Evolutionary conservation across 257 asterid genomes (phyloP).

Genomic region (Ocimum tenuiflorum): DNA sequence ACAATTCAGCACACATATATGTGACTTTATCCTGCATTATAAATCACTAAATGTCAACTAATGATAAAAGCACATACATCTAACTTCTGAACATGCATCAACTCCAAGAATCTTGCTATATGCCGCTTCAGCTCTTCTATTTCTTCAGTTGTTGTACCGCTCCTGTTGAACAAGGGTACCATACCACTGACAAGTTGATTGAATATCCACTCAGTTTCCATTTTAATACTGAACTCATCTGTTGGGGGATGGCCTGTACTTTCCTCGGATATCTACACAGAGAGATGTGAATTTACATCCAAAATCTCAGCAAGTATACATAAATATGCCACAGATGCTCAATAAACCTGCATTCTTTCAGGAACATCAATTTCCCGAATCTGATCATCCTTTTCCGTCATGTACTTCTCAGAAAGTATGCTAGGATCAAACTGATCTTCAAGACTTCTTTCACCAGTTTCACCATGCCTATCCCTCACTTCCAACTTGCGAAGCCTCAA

Average conservation of each 20-base stretch:
- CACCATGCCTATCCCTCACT: constrained; percentile 37
- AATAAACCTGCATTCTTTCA: constrained; percentile 92
- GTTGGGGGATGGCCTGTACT: constrained; percentile 72
- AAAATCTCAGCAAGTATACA: constrained; percentile 11
- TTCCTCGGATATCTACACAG: constrained; percentile 62
- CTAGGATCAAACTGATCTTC: constrained; percentile 93
- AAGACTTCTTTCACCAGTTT: constrained; percentile 53
- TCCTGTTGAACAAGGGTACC: constrained; percentile 47
- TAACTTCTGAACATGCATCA: constrained; percentile 72
- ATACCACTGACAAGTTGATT: constrained; percentile 62
- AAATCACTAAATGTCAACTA: background rate
- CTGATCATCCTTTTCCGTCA: constrained; percentile 77
- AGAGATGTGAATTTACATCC: background rate
- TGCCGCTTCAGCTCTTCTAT: constrained; percentile 64
- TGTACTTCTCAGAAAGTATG: constrained; percentile 76
- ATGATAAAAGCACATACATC: constrained; percentile 48
- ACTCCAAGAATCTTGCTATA: constrained; percentile 61
- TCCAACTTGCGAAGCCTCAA: constrained; percentile 54
- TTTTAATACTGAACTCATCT: constrained; percentile 54
- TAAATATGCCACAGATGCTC: constrained; percentile 10
- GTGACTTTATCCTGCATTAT: background rate
- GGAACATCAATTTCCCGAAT: constrained; percentile 73
- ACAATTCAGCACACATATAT: background rate
- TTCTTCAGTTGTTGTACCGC: constrained; percentile 36
- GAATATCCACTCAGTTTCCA: constrained; percentile 90